Conservation (phyloP, 768 basidiomycete species). For the Phanerochaete carnosa region DNA sequence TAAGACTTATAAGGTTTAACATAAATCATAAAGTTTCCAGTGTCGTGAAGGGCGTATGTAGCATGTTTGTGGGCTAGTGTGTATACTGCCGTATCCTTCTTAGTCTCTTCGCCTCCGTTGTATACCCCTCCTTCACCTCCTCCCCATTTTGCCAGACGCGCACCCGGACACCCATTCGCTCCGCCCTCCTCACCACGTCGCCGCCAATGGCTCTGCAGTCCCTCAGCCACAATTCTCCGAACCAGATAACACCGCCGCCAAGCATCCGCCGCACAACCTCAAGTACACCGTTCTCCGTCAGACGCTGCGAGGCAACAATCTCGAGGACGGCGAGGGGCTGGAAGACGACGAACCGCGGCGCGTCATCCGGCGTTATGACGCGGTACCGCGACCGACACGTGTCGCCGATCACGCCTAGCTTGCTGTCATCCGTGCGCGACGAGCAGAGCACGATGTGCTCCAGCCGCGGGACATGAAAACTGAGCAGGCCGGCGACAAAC, state of each 20-base stretch:
- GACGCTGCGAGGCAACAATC: not conserved
- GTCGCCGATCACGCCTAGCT: slow-evolving; percentile 16
- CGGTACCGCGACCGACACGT: slow-evolving; percentile 11
- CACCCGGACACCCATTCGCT: slow-evolving; percentile 9
- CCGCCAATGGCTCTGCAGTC: slow-evolving; percentile 8
- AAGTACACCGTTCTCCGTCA: slow-evolving; percentile 5
- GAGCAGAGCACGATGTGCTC: slow-evolving; percentile 21
- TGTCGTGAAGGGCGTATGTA: not conserved
- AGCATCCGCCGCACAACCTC: slow-evolving; percentile 12
- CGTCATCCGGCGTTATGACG: not conserved
- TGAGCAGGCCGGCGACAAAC: slow-evolving; percentile 22
- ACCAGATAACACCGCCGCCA: slow-evolving; percentile 11
- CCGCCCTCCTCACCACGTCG: slow-evolving; percentile 4
- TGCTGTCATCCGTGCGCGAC: slow-evolving; percentile 15
- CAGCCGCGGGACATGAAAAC: slow-evolving; percentile 19
- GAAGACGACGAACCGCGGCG: slow-evolving; percentile 1
- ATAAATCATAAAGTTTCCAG: not conserved
- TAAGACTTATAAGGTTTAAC: not conserved
- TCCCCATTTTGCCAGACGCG: slow-evolving; percentile 7
- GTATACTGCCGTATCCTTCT: not conserved
- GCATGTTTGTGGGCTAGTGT: too few species aligned
- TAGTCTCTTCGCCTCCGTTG: not conserved
- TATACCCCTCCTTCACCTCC: slow-evolving; percentile 7
- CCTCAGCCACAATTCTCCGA: slow-evolving; percentile 7
- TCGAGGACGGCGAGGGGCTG: slow-evolving; percentile 8